phyloP scores from a whole-genome alignment of 2,329 filamentous ascomycete genomes.

The Xylariaceae sp. region DNA sequence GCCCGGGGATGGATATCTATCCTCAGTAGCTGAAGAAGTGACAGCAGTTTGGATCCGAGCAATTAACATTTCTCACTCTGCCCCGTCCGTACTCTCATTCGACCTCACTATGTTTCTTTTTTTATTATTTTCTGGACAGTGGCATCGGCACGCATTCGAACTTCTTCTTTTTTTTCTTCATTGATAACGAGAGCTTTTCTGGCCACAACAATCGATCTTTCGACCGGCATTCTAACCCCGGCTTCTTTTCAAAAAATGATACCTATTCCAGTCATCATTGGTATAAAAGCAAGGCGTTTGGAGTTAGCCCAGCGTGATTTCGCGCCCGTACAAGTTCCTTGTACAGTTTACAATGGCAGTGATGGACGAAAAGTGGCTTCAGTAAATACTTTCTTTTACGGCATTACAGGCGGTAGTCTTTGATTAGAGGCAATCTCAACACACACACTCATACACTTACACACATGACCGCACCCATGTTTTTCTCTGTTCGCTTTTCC shows the following conservation, averaged over 20 bases:
- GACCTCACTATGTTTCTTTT: neutral
- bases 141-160: conserved; percentile 3
- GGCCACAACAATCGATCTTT: conserved; percentile 9
- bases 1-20: conserved; percentile 47
- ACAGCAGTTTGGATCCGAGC: conserved; percentile 22
- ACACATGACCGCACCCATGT: conserved; percentile 25
- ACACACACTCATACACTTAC: neutral
- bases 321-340: conserved; percentile 18
- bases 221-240: conserved; percentile 5
- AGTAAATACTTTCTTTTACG: conserved; percentile 17
- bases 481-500: conserved; percentile 3
- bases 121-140: conserved; percentile 4
- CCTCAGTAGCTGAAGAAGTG: conserved; percentile 36
- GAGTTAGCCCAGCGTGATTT: conserved; percentile 14
- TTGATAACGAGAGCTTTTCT: neutral
- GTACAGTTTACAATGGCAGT: conserved; percentile 27
- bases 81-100: conserved; percentile 14
- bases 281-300: conserved; percentile 20
- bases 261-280: conserved; percentile 13
- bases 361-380: conserved; percentile 13
- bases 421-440: conserved; percentile 25
- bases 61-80: conserved; percentile 8
- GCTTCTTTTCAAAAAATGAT: conserved; percentile 1
- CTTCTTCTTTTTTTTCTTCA: neutral
- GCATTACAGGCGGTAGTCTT: conserved; percentile 16